Conservation (phyloP, 768 basidiomycete species). For the Solioccasus polychromus region DNA sequence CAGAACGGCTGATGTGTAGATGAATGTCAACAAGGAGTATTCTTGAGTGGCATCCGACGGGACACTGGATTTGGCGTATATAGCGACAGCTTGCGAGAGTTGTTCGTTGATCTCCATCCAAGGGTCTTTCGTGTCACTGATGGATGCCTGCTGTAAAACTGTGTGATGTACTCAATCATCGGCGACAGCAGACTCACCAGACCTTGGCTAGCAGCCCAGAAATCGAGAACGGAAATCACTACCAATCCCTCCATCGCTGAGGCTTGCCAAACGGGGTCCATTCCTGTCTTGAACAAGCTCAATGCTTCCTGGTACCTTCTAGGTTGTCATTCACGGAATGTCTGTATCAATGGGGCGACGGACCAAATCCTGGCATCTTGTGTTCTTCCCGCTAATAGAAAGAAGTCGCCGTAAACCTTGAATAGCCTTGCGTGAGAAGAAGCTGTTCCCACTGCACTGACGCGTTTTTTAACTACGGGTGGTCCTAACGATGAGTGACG, state of each 20-base stretch:
- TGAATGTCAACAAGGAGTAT: conserved; percentile 59
- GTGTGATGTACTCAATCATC: conserved; percentile 1
- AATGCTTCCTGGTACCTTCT: conserved; percentile 85
- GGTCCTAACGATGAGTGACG: conserved; percentile 53
- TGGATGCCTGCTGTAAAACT: conserved; percentile 50
- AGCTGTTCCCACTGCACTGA: conserved; percentile 60
- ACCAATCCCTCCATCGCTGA: conserved; percentile 84
- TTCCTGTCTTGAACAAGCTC: conserved; percentile 65
- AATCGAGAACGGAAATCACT: conserved; percentile 74
- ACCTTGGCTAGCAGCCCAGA: conserved; percentile 77
- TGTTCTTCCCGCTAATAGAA: conserved; percentile 80
- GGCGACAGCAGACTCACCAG: conserved; percentile 46
- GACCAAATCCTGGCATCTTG: conserved; percentile 83
- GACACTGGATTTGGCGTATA: conserved; percentile 61
- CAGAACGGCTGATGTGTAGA: conserved; percentile 65
- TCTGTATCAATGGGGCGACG: conserved; percentile 15
- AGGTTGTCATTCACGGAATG: conserved; percentile 18
- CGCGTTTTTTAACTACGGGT: conserved; percentile 52
- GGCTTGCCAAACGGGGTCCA: conserved; percentile 88
- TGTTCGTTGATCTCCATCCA: conserved; percentile 78
- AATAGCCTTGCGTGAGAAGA: conserved; percentile 83
- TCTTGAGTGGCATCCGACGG: conserved; percentile 51
- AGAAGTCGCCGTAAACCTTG: conserved; percentile 88
- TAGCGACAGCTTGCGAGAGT: conserved; percentile 54
- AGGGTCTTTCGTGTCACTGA: conserved; percentile 55